Base-by-base conservation (phyloP, 768 basidiomycete species). In the Amanita pallidorosea region DNA sequence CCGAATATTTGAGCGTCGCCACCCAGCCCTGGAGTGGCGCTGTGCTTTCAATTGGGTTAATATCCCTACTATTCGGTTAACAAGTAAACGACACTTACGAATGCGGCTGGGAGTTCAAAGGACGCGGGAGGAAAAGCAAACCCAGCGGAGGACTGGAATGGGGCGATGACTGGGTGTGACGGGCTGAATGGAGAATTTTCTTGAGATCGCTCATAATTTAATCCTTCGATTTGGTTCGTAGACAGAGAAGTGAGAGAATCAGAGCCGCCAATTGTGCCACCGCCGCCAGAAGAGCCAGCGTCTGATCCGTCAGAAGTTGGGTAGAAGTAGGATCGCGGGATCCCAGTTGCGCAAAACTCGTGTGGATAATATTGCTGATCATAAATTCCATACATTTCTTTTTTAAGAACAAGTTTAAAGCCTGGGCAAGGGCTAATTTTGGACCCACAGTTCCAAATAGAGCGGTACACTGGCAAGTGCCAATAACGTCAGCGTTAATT, bases 1-100 rank as follows among this genome's bases (percentile, higher is more conserved):
- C 46, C 15, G 29, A 40, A 33, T 18, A 9, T 18, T 11, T 33
- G 37, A 49, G 15, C 38, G 27, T 49, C 31, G 40, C 40, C 33
- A 29, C 49, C 11, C 29, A 49, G 34, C 9, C 2, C 22, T 25
- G 49, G 38, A 49, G 37, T 49, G 49, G 40, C 49, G 47, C 47
- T 38, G 29, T 49, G 38, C 49, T 49, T 23, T 40, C 29, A 17
- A n/a, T n/a, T 20, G 18, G 40, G 18, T 17, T 17, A 29, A 27
- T 31, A 18, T 49, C 49, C 12, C 27, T 13, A 42, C 33, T 20
- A 31, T n/a, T 15, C 18, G 31, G 20, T 25, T 18, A 27, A 20
- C 8, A 20, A 34, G 34, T 43, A 22, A 42, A 45, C 50, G 43
- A 44, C 43, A 45, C 50, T 44, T 36, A 51, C 50, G 18, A 44